These are phyloP conservation scores for Buddleja alternifolia DNA, from an alignment of 257 asterid species.

Conservation along the genomic window DNA sequence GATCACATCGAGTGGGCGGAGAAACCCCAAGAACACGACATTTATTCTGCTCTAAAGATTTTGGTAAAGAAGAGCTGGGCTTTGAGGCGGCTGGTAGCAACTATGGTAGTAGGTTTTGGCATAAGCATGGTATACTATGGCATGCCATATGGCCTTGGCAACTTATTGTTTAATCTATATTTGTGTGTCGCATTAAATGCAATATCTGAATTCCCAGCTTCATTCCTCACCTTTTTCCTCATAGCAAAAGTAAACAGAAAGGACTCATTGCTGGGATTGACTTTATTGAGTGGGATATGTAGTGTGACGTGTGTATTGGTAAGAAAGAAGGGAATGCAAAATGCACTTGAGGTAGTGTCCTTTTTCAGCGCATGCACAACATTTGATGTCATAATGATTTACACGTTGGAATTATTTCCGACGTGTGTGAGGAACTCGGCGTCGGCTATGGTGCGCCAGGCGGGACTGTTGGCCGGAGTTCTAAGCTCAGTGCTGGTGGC, in stretches of 20 bases:
- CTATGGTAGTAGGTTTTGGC: constrained; percentile 37
- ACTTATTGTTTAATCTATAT: constrained; percentile 44
- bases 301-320: constrained; percentile 29
- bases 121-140: no score
- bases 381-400: constrained; percentile 20
- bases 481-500: constrained; percentile 37
- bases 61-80: constrained; percentile 12
- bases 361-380: constrained; percentile 29
- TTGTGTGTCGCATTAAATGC: constrained; percentile 41
- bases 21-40: background rate
- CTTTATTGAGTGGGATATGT: constrained; percentile 34
- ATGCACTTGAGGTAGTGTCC: constrained; percentile 28
- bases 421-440: constrained; percentile 45
- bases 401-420: no score
- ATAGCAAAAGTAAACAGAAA: constrained; percentile 37
- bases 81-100: background rate
- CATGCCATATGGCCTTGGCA: constrained; percentile 48
- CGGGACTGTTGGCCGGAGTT: constrained; percentile 31
- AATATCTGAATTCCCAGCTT: constrained; percentile 38
- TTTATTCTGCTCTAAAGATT: constrained; percentile 18
- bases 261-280: constrained; percentile 29
- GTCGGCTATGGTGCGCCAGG: constrained; percentile 38
- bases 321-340: constrained; percentile 26
- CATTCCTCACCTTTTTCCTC: constrained; percentile 27
- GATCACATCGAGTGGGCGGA: background rate